Percentiles rank a stretch among this genome's conserved stretches.
Conservation (phyloP, 768 basidiomycete species). For the Pulveroboletus sp. region DNA sequence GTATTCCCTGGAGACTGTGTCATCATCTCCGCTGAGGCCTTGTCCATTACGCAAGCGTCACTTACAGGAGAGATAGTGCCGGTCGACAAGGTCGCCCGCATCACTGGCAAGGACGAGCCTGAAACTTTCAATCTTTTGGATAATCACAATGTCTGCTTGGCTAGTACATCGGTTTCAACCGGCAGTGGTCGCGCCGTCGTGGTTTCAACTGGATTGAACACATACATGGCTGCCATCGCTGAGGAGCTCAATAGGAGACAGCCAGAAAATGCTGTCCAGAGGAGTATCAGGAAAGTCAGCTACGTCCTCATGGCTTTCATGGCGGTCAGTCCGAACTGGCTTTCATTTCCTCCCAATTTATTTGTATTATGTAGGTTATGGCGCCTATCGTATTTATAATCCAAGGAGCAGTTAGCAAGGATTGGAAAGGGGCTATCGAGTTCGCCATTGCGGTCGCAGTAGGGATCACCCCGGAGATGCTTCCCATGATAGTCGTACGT, state of each 20-base stretch:
- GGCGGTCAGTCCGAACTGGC: slow-evolving; percentile 15
- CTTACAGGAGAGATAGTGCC: slow-evolving; percentile 35
- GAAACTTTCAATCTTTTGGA: slow-evolving; percentile 28
- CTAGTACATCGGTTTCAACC: slow-evolving; percentile 32
- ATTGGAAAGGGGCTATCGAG: slow-evolving; percentile 30
- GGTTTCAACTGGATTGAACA: slow-evolving; percentile 29
- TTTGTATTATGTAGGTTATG: slow-evolving; percentile 21
- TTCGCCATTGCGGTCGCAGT: slow-evolving; percentile 30
- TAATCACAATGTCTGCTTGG: slow-evolving; percentile 31
- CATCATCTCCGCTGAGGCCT: slow-evolving; percentile 30
- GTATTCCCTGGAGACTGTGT: slow-evolving; percentile 36
- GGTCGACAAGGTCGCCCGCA: slow-evolving; percentile 27
- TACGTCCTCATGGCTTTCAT: slow-evolving; percentile 31
- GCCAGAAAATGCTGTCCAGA: slow-evolving; percentile 32
- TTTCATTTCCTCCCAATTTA: background rate
- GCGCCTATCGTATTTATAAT: slow-evolving; percentile 28
- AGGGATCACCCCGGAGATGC: slow-evolving; percentile 31
- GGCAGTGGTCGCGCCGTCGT: slow-evolving; percentile 31
- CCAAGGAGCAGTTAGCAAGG: slow-evolving; percentile 29
- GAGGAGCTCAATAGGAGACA: slow-evolving; percentile 29
- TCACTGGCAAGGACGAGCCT: slow-evolving; percentile 10
- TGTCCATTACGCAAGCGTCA: slow-evolving; percentile 33
- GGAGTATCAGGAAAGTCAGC: slow-evolving; percentile 31
- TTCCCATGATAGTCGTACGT: slow-evolving; percentile 32
- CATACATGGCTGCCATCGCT: slow-evolving; percentile 34